Conservation (phyloP, 306 rosid species). For the Abrus pulchellus region DNA sequence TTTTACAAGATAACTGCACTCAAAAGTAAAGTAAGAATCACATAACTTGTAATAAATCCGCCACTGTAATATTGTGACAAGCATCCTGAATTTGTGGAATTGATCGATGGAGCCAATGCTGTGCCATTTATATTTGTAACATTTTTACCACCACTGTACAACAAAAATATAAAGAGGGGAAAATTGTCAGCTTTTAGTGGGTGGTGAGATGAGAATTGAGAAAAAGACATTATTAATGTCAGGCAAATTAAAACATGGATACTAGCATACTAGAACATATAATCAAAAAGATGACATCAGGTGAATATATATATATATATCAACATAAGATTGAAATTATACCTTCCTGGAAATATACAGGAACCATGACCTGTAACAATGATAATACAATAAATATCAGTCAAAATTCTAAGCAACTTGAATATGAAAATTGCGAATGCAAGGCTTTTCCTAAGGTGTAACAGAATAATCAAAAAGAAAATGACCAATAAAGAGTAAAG, state of each 20-base stretch:
- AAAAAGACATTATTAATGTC: neutral
- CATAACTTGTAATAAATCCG: slow-evolving; percentile 58
- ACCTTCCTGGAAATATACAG: slow-evolving; percentile 90
- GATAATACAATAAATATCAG: slow-evolving; percentile 46
- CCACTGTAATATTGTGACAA: slow-evolving; percentile 51
- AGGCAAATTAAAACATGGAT: slow-evolving; percentile 1
- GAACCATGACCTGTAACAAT: slow-evolving; percentile 77
- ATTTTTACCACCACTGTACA: slow-evolving; percentile 68
- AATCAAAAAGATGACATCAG: neutral
- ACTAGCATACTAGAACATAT: neutral
- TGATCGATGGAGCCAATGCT: slow-evolving; percentile 80
- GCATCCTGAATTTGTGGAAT: slow-evolving; percentile 70
- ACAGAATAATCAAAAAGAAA: slow-evolving; percentile 8
- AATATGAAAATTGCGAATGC: neutral
- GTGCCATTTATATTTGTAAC: slow-evolving; percentile 66
- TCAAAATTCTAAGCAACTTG: slow-evolving; percentile 15
- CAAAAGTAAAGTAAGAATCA: slow-evolving; percentile 60
- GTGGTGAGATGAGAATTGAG: neutral
- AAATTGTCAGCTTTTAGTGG: neutral
- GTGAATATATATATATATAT: neutral
- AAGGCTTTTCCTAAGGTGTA: neutral
- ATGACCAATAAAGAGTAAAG: slow-evolving; percentile 28
- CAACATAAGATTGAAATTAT: slow-evolving; percentile 36
- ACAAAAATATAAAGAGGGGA: slow-evolving; percentile 24
- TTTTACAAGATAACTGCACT: slow-evolving; percentile 65